Conservation (phyloP, 371 early-diverging fungal species). For the Coemansia sp. region DNA sequence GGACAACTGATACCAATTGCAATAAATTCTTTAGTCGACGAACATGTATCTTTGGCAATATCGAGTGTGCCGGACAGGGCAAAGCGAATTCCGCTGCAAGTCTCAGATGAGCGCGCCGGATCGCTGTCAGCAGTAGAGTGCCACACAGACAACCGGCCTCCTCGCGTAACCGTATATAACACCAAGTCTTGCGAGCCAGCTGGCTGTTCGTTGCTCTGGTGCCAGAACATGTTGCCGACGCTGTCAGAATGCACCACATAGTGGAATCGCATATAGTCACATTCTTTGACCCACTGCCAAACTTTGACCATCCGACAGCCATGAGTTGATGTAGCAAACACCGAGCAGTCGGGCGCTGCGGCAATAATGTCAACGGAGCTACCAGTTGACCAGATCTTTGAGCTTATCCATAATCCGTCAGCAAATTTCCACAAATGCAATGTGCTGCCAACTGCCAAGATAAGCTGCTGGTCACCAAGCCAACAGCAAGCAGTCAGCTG, state of each 20-base stretch:
- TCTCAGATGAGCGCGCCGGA: neutral
- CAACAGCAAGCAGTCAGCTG: slow-evolving; percentile 17
- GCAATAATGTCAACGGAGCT: slow-evolving; percentile 13
- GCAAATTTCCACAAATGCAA: slow-evolving; percentile 18
- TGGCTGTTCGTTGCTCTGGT: neutral
- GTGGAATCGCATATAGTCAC: slow-evolving; percentile 29
- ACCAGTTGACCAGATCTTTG: slow-evolving; percentile 10
- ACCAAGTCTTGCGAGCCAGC: neutral
- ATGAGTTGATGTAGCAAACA: slow-evolving; percentile 29
- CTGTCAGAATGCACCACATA: slow-evolving; percentile 33
- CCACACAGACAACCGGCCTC: slow-evolving; percentile 22
- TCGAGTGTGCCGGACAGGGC: slow-evolving; percentile 11
- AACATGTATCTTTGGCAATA: neutral
- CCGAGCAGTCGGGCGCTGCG: neutral
- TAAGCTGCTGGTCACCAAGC: slow-evolving; percentile 12
- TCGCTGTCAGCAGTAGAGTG: slow-evolving; percentile 6
- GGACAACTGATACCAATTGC: slow-evolving; percentile 7
- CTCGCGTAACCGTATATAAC: slow-evolving; percentile 23
- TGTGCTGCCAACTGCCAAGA: slow-evolving; percentile 4
- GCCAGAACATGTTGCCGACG: slow-evolving; percentile 32
- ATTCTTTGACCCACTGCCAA: slow-evolving; percentile 22
- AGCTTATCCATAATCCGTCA: slow-evolving; percentile 8
- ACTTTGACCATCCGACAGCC: slow-evolving; percentile 30
- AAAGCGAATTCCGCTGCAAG: slow-evolving; percentile 15
- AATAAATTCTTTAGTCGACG: neutral